Base-by-base conservation (phyloP, 805 yeast species). In the Metahyphopichia silvanorum region DNA sequence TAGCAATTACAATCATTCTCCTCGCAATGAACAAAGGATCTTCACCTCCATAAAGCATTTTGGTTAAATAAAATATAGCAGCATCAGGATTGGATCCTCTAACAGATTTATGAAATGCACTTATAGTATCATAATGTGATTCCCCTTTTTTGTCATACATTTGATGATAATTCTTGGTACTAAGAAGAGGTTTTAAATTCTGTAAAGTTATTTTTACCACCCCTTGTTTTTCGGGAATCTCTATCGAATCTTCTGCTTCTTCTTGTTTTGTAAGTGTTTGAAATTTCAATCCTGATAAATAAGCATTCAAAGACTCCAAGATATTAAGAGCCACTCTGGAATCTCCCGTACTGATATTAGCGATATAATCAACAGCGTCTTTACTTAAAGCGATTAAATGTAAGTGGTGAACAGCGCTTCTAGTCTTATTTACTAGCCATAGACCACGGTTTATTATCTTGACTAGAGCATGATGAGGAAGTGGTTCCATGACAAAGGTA, bases 11-110 rank as follows among this genome's bases (percentile, higher is more conserved):
- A 4, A 93, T 81, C 94, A 93, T 84, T 43, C 98, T 65, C 26
- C 99, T 68, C 0, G 93, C 88, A 9, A 93, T 79, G 47, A 83
- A 93, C 16, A 87, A 58, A 0, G 97, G 97, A 49, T 86, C 94
- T 53, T 94, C 98, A 0, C 98, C 98, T 2, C 95, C 94, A 42
- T 77, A 73, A 1, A 93, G 66, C 98, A 93, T 93, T 29, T 88
- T 70, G 0, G 81, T 91, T 14, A 93, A 60, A 50, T 93, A 93
- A 54, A 80, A 89, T 39, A 93, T 60, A 0, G 98, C 81, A 0
- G 97, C 98, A 61, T 93, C 86, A 0, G 89, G 82, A 47, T 91
- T 82, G 0, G 86, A 74, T 0, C 99, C 99, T 36, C 99, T 69
- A 0, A 93, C 76, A 0, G 95, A 76, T 51, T 93, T 93, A 61